Conservation (phyloP, 2,329 filamentous ascomycete genomes). For the Paecilomyces fulvus region DNA sequence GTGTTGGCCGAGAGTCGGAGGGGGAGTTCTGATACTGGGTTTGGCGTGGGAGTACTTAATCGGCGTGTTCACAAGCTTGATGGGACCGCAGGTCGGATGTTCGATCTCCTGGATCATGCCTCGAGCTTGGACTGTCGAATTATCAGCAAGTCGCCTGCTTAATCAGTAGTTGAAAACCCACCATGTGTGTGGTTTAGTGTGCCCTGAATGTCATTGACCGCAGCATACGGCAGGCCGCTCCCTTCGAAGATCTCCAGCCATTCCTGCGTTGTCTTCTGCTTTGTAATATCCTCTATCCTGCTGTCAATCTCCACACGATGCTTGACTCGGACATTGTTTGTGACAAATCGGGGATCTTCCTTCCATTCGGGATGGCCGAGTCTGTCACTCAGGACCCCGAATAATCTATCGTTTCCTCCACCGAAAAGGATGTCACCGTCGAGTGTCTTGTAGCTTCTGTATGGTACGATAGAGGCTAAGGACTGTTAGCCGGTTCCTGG, state of each 20-base stretch:
- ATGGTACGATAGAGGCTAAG: constrained; percentile 89
- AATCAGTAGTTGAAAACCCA: constrained; percentile 21
- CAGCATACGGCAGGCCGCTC: constrained; percentile 88
- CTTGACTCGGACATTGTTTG: constrained; percentile 50
- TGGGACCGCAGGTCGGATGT: constrained; percentile 71
- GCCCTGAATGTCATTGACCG: constrained; percentile 84
- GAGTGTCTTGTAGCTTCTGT: constrained; percentile 65
- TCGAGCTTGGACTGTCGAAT: constrained; percentile 53
- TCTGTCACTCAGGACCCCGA: constrained; percentile 50
- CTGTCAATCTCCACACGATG: constrained; percentile 70
- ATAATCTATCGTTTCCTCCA: constrained; percentile 56
- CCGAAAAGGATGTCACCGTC: constrained; percentile 58
- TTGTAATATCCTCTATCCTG: constrained; percentile 68
- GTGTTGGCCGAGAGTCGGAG: constrained; percentile 80
- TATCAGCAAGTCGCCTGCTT: background rate
- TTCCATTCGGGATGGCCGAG: constrained; percentile 53
- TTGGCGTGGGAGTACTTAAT: constrained; percentile 84
- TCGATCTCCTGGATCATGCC: constrained; percentile 86
- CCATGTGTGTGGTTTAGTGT: constrained; percentile 81
- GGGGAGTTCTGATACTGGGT: constrained; percentile 66
- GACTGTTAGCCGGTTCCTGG: constrained; percentile 17
- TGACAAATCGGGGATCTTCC: constrained; percentile 47
- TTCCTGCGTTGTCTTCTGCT: constrained; percentile 70
- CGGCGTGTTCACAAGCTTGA: constrained; percentile 88
- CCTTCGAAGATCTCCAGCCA: constrained; percentile 84